Base-by-base conservation (phyloP, 2,329 filamentous ascomycete species). In the Fusarium metavorans region DNA sequence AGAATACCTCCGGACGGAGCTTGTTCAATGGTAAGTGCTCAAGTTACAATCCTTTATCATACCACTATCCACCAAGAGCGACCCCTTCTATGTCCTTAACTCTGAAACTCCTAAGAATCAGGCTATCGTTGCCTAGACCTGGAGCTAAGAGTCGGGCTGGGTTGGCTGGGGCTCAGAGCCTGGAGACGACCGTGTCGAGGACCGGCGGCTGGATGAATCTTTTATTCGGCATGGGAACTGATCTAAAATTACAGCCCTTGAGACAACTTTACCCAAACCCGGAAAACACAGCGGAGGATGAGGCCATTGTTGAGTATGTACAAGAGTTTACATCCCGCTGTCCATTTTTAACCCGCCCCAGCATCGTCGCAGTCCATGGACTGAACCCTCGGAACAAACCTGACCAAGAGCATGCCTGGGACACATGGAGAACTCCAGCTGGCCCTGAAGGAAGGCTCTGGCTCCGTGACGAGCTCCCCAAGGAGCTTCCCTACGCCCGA, bases 291-390 rank as follows among this genome's bases (percentile, higher is more conserved):
- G 25, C 10, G 25, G 48, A 52, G 18, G 48, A 52, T 30, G 25
- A 52, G 9, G 16, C 25, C 2, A n/a, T 32, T 8, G 25, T 52
- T n/a, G 48, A 52, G 48, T 52, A 52, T 5, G 25, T 6, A 1
- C 18, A 6, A 52, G 18, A 13, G 2, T n/a, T 10, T 2, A 0
- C 18, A 0, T 18, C 48, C 48, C 1, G 2, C 1, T 30, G 1
- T n/a, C 18, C 25, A 7, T 52, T 3, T 52, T 4, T 52, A 52
- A 52, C 9, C 10, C 0, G 3, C 1, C n/a, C 16, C 2, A 58
- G 54, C 3, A 58, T 58, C 14, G 16, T 58, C 20, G 54, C 54
- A 0, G 54, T 58, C 1, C 54, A 58, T 37, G 54, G 54, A 5
- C 54, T 39, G 9, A 58, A 58, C 23, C 34, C 32, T 2, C 32